Percentiles rank a stretch among this genome's conserved stretches.
Evolutionary conservation across 148 eudicot species (phyloP).

Genomic region (Suaeda aralocaspica): DNA sequence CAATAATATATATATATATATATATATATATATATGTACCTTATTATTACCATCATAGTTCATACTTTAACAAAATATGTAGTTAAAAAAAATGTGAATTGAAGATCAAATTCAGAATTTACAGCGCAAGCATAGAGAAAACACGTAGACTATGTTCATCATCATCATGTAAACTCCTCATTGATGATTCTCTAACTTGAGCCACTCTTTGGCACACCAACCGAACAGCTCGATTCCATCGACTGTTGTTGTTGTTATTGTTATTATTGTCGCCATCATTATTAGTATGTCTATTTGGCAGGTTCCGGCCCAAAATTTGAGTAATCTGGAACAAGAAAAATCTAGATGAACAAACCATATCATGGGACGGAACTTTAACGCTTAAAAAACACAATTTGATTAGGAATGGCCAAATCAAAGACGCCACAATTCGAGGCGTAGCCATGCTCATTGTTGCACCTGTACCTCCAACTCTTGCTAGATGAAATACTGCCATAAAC

Average conservation of each 20-base stretch:
- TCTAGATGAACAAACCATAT: conserved; percentile 23
- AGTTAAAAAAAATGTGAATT: too few species aligned
- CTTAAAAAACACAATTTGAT: conserved; percentile 19
- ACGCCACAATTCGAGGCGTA: conserved; percentile 19
- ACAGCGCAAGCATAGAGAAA: conserved; percentile 49
- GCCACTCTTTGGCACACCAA: conserved; percentile 22
- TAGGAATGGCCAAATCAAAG: conserved; percentile 25
- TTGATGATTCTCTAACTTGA: background rate
- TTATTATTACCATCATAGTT: too few species aligned
- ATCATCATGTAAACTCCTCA: conserved; percentile 1
- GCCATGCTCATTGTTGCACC: background rate
- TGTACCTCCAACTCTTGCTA: conserved; percentile 6
- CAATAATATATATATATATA: too few species aligned
- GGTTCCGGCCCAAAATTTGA: background rate
- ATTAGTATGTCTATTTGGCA: too few species aligned
- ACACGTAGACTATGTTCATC: conserved; percentile 38
- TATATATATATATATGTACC: too few species aligned
- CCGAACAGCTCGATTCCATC: conserved; percentile 25
- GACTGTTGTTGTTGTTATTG: background rate
- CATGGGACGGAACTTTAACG: conserved; percentile 18
- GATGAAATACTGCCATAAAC: conserved; percentile 25
- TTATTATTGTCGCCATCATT: background rate
- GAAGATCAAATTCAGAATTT: background rate
- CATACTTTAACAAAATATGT: too few species aligned
- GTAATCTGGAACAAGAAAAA: conserved; percentile 27